Evolutionary conservation across 2,329 filamentous ascomycete genomes (phyloP).

Genomic region (Allantophomopsis cytisporea): DNA sequence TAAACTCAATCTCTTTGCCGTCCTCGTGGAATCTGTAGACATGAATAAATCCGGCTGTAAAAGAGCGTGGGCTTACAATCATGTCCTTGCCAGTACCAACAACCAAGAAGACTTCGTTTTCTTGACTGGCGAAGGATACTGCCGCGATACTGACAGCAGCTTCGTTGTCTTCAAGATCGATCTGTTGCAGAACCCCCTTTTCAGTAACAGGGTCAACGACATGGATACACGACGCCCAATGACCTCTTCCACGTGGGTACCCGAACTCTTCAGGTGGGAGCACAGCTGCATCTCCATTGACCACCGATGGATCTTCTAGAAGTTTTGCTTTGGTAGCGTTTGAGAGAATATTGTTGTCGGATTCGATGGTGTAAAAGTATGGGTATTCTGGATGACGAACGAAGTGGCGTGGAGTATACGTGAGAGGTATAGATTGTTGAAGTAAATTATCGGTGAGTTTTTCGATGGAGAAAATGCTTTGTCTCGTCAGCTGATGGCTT

Average conservation of each 20-base stretch:
- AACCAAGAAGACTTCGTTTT: slow-evolving; percentile 81
- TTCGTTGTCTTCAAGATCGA: slow-evolving; percentile 83
- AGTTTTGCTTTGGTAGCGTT: slow-evolving; percentile 65
- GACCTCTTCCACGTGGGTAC: slow-evolving; percentile 67
- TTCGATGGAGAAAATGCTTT: slow-evolving; percentile 79
- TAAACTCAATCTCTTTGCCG: slow-evolving; percentile 81
- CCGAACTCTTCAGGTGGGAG: slow-evolving; percentile 77
- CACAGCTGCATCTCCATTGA: slow-evolving; percentile 58
- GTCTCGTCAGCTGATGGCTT: slow-evolving; percentile 18
- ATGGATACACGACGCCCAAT: slow-evolving; percentile 94
- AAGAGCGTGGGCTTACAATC: slow-evolving; percentile 62
- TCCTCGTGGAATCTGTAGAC: slow-evolving; percentile 83
- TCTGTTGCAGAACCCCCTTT: slow-evolving; percentile 60
- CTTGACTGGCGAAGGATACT: slow-evolving; percentile 77
- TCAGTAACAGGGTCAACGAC: slow-evolving; percentile 72
- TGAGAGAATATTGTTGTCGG: slow-evolving; percentile 83
- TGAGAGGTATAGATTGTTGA: slow-evolving; percentile 73
- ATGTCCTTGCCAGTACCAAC: slow-evolving; percentile 92
- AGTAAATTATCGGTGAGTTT: slow-evolving; percentile 76
- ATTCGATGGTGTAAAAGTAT: slow-evolving; percentile 87
- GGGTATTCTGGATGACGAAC: slow-evolving; percentile 78
- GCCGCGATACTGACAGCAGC: slow-evolving; percentile 76
- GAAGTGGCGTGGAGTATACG: slow-evolving; percentile 82
- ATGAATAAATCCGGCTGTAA: slow-evolving; percentile 71
- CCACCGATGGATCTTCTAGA: slow-evolving; percentile 54